Evolutionary conservation across 495 filamentous ascomycete species (phyloP), one percentile per base, ranked within the genome.

Genomic region (Bombardia bombarda): DNA sequence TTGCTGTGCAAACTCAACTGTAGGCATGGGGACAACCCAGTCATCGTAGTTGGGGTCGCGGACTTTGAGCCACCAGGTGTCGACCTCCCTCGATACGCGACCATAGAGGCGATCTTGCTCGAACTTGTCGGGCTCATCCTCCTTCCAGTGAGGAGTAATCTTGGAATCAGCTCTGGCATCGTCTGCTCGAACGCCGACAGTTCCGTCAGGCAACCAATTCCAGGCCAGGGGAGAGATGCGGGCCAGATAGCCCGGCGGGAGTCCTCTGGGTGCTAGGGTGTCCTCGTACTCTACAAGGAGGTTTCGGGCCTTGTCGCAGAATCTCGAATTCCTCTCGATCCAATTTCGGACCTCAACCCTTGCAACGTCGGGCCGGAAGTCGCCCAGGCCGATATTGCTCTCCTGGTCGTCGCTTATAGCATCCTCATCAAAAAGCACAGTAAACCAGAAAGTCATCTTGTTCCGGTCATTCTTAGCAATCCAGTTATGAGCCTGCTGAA

Each of bases 401-500:
- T 71, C 75, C 25, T 69, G 71, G 46, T 72, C 69, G 32, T 66
- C 75, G 7, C 59, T 36, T 7, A 38, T 38, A 7, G 52, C 49
- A 6, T 60, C 57, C 56, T 82, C 78, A 22, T 86, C 84, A 54
- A 90, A 90, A 1, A 96, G 70, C 54, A 75, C 68, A 28, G 87
- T 84, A 31, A 87, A 70, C 89, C 89, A 96, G 21, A 96, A 82
- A 3, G 86, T 73, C 70, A 94, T 83, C 66, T 96, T 95, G 40
- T 86, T 83, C 23, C 85, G 75, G 61, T 96, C 89, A 43, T 96
- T 94, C 50, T 87, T 84, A 65, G 87, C 86, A 21, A 89, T 84
- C 62, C 90, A 84, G 53, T 96, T 96, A 56, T 95, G 88, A 21
- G 90, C 77, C 56, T 90, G 87, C 61, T 96, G 90, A 10, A 96